These are phyloP conservation scores for Microbotryum lychnidis-dioicae DNA, from an alignment of 1,284 basidiomycete genomes.

Conservation along the genomic window DNA sequence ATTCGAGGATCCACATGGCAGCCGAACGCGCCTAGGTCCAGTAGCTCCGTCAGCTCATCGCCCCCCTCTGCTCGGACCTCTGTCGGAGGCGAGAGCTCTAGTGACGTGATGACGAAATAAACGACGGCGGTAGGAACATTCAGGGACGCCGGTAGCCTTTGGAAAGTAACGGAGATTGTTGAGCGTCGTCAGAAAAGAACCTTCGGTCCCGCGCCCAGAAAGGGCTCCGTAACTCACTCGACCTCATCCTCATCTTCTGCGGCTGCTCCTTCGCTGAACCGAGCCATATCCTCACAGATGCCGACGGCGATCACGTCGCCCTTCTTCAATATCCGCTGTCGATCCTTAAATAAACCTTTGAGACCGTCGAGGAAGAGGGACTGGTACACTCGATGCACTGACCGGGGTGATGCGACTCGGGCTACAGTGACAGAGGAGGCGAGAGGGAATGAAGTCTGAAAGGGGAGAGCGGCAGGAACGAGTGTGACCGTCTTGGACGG, in stretches of 20 bases:
- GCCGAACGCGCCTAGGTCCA: constrained; percentile 59
- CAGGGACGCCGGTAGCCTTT: constrained; percentile 7
- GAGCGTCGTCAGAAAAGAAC: neutral
- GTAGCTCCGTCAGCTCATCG: constrained; percentile 25
- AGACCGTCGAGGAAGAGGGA: constrained; percentile 59
- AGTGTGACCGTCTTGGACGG: neutral
- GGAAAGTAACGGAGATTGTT: neutral
- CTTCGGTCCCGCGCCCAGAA: neutral
- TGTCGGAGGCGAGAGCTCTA: constrained; percentile 45
- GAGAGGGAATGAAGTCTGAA: constrained; percentile 55
- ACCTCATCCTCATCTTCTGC: constrained; percentile 40
- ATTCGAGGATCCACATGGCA: constrained; percentile 68
- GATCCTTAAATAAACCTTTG: constrained; percentile 56
- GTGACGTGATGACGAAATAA: constrained; percentile 70
- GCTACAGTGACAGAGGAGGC: constrained; percentile 70
- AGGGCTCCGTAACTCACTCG: constrained; percentile 9
- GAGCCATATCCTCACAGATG: constrained; percentile 52
- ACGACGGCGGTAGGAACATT: constrained; percentile 45
- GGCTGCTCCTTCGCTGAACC: constrained; percentile 39
- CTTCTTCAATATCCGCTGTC: constrained; percentile 58
- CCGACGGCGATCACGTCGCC: constrained; percentile 73
- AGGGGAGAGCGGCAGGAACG: constrained; percentile 40
- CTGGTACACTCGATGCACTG: constrained; percentile 66
- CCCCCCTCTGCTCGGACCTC: constrained; percentile 3
- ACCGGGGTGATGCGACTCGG: constrained; percentile 70